Conservation (phyloP, 768 basidiomycete genomes). For the Boletus eberwhitei region DNA sequence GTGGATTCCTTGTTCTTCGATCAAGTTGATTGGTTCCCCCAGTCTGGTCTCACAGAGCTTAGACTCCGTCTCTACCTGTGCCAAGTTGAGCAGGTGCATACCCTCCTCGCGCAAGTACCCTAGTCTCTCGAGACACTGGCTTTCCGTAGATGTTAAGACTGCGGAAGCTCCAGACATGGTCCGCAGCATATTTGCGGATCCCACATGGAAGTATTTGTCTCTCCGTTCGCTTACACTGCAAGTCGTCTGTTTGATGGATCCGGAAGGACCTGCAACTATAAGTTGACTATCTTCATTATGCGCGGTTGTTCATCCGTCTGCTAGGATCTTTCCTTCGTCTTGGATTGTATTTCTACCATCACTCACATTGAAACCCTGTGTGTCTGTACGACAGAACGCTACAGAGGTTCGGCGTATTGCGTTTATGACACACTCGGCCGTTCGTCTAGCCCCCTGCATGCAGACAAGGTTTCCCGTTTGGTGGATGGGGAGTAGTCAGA, state of each 20-base stretch:
- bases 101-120: background rate
- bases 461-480: too few relatives aligned
- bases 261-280: background rate
- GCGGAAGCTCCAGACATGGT: background rate
- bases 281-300: background rate
- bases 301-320: background rate
- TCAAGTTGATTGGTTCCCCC: background rate
- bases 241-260: too few relatives aligned
- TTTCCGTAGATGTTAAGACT: background rate
- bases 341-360: background rate
- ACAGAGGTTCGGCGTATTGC: too few relatives aligned
- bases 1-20: background rate
- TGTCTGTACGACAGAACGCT: too few relatives aligned
- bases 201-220: background rate
- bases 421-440: too few relatives aligned
- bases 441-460: too few relatives aligned
- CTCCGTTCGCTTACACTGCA: slow-evolving; percentile 4
- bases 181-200: background rate
- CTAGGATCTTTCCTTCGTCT: background rate
- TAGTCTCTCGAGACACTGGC: slow-evolving; percentile 1
- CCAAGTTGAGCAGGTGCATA: background rate
- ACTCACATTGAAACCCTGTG: too few relatives aligned
- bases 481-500: too few relatives aligned
- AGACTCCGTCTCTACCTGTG: background rate
- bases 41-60: slow-evolving; percentile 6